These are phyloP conservation scores for Biscutella auriculata DNA, from an alignment of 441 rosid species.

Conservation along the genomic window DNA sequence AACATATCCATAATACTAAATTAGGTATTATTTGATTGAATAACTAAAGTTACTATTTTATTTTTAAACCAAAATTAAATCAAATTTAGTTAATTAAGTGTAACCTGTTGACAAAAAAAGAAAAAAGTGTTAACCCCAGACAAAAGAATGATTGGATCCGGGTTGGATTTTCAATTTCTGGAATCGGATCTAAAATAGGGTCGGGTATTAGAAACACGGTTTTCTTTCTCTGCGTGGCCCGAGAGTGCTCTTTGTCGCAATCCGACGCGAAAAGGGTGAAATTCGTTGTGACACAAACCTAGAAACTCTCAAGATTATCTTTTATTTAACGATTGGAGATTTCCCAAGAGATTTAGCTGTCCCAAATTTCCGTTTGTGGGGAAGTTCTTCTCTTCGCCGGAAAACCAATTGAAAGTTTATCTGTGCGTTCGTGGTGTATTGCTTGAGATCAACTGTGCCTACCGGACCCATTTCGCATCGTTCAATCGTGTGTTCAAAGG, in stretches of 20 bases:
- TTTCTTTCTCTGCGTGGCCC: conserved; percentile 13
- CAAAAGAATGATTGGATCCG: background rate
- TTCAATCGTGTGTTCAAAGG: conserved; percentile 7
- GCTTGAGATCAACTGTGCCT: background rate
- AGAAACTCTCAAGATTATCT: conserved; percentile 1
- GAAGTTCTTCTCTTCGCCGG: background rate
- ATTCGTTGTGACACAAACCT: conserved; percentile 11
- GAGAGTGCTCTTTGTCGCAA: background rate
- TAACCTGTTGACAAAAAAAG: too few species aligned
- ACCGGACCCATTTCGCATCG: background rate
- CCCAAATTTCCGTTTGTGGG: background rate
- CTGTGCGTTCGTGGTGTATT: background rate
- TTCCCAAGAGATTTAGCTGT: background rate
- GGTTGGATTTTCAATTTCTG: background rate
- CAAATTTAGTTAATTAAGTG: too few species aligned
- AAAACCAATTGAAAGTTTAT: background rate
- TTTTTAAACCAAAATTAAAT: background rate
- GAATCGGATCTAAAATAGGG: conserved; percentile 1
- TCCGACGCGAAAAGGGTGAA: conserved; percentile 5
- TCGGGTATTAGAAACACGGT: conserved; percentile 5
- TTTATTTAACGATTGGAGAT: too few species aligned
- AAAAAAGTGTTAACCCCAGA: background rate
- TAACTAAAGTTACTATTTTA: too few species aligned
- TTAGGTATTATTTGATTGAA: too few species aligned
- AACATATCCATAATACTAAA: too few species aligned